A percentile compares a stretch with the other conserved stretches of the same genome.
Conservation (phyloP, 2,329 filamentous ascomycete species). For the Fusarium acutatum region DNA sequence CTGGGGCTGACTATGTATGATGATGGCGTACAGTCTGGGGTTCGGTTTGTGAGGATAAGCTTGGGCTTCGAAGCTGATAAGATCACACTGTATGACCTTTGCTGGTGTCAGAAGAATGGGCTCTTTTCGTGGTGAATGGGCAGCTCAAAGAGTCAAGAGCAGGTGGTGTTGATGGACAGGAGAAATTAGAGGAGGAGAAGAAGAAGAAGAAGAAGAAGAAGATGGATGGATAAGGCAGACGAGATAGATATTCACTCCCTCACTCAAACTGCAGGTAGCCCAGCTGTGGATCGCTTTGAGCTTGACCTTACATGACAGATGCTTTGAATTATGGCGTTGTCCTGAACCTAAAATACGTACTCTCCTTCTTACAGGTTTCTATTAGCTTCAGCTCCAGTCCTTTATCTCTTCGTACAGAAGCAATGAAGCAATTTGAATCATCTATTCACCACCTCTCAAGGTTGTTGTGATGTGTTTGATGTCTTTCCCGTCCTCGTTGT, state of each 20-base stretch:
- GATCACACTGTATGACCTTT: background rate
- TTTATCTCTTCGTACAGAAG: background rate
- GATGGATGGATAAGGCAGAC: conserved; percentile 6
- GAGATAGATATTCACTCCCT: conserved; percentile 5
- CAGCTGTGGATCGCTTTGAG: conserved; percentile 25
- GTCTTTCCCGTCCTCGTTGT: conserved; percentile 21
- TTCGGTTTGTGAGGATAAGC: conserved; percentile 22
- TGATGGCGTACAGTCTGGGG: conserved; percentile 22
- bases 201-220: background rate
- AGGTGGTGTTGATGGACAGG: background rate
- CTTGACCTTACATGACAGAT: conserved; percentile 7
- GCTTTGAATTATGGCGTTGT: conserved; percentile 1
- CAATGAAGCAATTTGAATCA: background rate
- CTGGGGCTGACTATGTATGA: conserved; percentile 9
- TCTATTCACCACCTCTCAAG: background rate
- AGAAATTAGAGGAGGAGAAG: background rate
- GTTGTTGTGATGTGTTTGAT: conserved; percentile 26
- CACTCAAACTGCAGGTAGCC: background rate
- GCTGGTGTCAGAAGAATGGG: background rate
- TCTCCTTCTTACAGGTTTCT: background rate
- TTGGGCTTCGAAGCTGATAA: conserved; percentile 14
- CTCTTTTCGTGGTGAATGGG: background rate
- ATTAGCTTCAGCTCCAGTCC: background rate
- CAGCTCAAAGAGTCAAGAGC: background rate
- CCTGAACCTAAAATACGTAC: background rate